These are phyloP conservation scores for Trichoderma harzianum DNA, from an alignment of 2,329 filamentous ascomycete species.

Conservation along the genomic window DNA sequence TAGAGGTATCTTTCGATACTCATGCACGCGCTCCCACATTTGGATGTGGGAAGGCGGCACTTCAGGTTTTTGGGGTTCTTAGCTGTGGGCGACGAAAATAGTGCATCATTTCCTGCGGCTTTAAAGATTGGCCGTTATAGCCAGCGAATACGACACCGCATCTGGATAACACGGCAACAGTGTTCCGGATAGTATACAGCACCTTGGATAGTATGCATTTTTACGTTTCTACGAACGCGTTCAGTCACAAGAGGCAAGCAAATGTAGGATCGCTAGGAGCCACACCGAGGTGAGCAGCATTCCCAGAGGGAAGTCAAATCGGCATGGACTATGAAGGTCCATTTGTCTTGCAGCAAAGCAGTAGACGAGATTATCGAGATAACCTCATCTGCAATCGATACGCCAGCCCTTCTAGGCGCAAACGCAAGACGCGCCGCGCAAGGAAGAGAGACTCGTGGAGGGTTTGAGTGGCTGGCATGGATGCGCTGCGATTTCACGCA, in stretches of 20 bases:
- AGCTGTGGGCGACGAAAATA: background rate
- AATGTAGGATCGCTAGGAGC: conserved; percentile 51
- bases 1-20: background rate
- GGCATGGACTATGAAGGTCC: conserved; percentile 56
- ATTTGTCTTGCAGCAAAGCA: conserved; percentile 41
- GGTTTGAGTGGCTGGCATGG: conserved; percentile 14
- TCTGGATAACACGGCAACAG: background rate
- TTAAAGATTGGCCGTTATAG: background rate
- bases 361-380: conserved; percentile 13
- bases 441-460: conserved; percentile 38
- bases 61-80: background rate
- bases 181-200: background rate
- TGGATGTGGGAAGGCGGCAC: background rate
- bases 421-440: conserved; percentile 36
- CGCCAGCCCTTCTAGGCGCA: conserved; percentile 36
- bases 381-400: conserved; percentile 12
- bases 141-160: background rate
- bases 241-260: background rate
- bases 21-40: background rate
- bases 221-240: background rate
- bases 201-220: background rate
- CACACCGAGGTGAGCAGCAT: conserved; percentile 43
- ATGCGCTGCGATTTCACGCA: conserved; percentile 3
- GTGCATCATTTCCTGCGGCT: background rate
- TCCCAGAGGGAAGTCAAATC: conserved; percentile 29